Base-by-base conservation (phyloP, 306 rosid species). In the Pueraria montana region DNA sequence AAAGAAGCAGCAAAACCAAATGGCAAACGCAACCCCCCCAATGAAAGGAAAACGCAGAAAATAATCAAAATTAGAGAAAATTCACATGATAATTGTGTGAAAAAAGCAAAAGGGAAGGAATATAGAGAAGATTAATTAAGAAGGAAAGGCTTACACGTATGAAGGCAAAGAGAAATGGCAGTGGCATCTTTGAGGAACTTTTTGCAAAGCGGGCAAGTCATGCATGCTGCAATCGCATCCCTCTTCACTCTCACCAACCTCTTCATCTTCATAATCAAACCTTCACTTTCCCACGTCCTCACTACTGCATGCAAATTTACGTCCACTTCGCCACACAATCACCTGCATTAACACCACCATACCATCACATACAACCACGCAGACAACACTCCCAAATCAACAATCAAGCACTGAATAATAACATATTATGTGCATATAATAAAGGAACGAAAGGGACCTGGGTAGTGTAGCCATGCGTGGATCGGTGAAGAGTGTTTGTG, bases 121-220 rank as follows among this genome's bases (percentile, higher is more conserved):
- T 20, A 55, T 21, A 11, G 23, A 8, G 30, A 61, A 48, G 75
- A 16, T 1, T n/a, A 32, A 53, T 53, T 63, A 6, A 38, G 23
- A 23, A 24, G 55, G 70, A 82, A 68, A 5, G 26, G 78, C 97
- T 96, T 73, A 96, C 99, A 96, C 78, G 99, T 96, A 78, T 96
- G 99, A 80, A 96, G 95, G 63, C 99, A 96, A 46, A 88, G 93
- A 42, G 93, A 86, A 66, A 96, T 91, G 45, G 97, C 91, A 42
- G 99, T 96, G 59, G 99, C 98, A 16, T 96, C 94, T 50, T 32
- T 88, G 66, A 90, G 90, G 43, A 93, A 84, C 56, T 92, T 85
- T 24, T 90, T 50, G 80, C 99, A 96, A 16, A 96, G 91, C 1
- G 94, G 88, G 78, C 98, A 96, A 80, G 96, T 89, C 89, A 96